Conservation (phyloP, 768 basidiomycete genomes). For the Termitomyces sp. region DNA sequence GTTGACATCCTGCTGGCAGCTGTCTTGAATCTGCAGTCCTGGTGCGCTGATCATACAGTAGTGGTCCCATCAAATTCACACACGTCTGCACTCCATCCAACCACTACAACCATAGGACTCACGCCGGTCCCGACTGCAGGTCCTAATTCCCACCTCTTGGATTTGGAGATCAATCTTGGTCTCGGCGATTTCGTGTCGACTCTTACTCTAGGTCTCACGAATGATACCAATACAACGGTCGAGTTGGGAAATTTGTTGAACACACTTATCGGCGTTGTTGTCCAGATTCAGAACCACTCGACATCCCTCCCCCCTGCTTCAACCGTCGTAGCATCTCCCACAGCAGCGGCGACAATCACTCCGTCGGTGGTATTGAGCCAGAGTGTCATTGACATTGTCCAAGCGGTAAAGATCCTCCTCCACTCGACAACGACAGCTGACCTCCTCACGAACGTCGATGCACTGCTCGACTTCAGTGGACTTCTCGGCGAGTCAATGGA, state of each 20-base stretch:
- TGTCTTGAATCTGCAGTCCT: constrained; percentile 5
- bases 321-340: background rate
- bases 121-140: background rate
- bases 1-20: constrained; percentile 4
- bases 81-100: background rate
- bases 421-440: constrained; percentile 5
- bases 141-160: background rate
- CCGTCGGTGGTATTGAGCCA: background rate
- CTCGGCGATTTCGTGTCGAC: constrained; percentile 6
- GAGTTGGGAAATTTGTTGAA: constrained; percentile 7
- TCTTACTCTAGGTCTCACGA: constrained; percentile 5
- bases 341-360: background rate
- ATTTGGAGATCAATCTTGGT: constrained; percentile 8
- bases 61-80: background rate
- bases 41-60: constrained; percentile 11
- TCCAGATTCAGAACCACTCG: constrained; percentile 9
- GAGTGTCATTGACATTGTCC: constrained; percentile 9
- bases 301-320: constrained; percentile 6
- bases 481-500: constrained; percentile 4
- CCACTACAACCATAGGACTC: background rate
- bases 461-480: constrained; percentile 3
- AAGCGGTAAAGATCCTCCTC: constrained; percentile 10
- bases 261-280: constrained; percentile 6
- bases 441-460: constrained; percentile 7
- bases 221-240: background rate